Evolutionary conservation across 345 rosid genomes (phyloP).

Genomic region (Populus davidiana): DNA sequence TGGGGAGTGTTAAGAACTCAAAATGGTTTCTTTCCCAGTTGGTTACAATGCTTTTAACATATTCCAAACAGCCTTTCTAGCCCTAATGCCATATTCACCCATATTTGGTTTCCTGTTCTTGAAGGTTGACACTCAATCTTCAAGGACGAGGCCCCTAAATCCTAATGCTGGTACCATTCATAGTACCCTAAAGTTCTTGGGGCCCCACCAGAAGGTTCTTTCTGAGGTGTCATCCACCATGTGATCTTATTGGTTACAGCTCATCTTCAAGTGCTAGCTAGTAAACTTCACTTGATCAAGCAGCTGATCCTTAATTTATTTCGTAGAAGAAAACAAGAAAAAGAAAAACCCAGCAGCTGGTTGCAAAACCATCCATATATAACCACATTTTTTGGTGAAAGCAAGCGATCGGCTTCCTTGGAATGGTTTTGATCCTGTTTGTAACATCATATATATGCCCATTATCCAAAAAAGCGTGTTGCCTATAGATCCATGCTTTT

Average conservation of each 20-base stretch:
- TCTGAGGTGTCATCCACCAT: slow-evolving; percentile 80
- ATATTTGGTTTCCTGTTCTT: slow-evolving; percentile 3
- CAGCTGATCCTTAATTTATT: neutral
- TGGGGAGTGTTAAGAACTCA: neutral
- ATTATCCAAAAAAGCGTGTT: too few species aligned
- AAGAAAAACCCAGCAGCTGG: neutral
- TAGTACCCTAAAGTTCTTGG: slow-evolving; percentile 14
- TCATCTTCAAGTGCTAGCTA: slow-evolving; percentile 34
- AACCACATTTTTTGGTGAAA: too few species aligned
- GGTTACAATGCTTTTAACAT: slow-evolving; percentile 23
- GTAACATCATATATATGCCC: too few species aligned
- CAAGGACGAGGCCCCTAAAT: slow-evolving; percentile 4
- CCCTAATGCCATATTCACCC: slow-evolving; percentile 22
- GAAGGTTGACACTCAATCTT: slow-evolving; percentile 1
- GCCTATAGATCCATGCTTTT: too few species aligned
- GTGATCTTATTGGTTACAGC: slow-evolving; percentile 55
- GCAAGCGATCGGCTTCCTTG: neutral
- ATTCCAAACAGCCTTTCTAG: slow-evolving; percentile 21
- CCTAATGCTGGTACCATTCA: slow-evolving; percentile 39
- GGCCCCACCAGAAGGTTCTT: slow-evolving; percentile 37
- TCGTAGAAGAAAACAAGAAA: too few species aligned
- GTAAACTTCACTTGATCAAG: neutral
- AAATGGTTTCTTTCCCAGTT: slow-evolving; percentile 39
- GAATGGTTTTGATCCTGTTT: neutral
- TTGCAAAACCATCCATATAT: neutral